A percentile compares a stretch with the other conserved stretches of the same genome.
Evolutionary conservation across 1,284 basidiomycete genomes (phyloP).

Genomic region (Rhodotorula sp.): DNA sequence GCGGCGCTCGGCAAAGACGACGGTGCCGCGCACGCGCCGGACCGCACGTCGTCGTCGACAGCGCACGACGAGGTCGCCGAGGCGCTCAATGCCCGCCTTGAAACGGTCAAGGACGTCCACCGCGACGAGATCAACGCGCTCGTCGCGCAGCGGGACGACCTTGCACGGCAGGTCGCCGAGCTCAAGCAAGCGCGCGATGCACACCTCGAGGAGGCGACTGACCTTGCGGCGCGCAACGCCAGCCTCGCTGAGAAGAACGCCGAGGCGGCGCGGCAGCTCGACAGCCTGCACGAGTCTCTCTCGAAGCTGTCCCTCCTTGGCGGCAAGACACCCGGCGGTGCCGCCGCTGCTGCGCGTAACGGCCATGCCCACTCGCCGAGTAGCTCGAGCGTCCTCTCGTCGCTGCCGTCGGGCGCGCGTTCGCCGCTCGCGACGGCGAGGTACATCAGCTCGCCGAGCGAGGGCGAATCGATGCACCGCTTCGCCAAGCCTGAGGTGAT

Average conservation of each 20-base stretch:
- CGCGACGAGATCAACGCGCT: slow-evolving; percentile 81
- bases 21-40: neutral
- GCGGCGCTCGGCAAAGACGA: slow-evolving; percentile 51
- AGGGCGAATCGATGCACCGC: slow-evolving; percentile 20
- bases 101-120: slow-evolving; percentile 84
- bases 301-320: slow-evolving; percentile 21
- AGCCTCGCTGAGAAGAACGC: slow-evolving; percentile 82
- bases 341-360: slow-evolving; percentile 23
- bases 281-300: slow-evolving; percentile 55
- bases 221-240: slow-evolving; percentile 87
- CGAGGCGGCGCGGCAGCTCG: slow-evolving; percentile 74
- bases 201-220: slow-evolving; percentile 86
- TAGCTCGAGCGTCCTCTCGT: slow-evolving; percentile 15
- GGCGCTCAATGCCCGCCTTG: slow-evolving; percentile 75
- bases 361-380: slow-evolving; percentile 43
- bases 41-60: slow-evolving; percentile 18
- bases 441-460: slow-evolving; percentile 22
- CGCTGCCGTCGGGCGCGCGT: slow-evolving; percentile 16
- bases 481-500: slow-evolving; percentile 50
- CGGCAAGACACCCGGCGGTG: slow-evolving; percentile 27
- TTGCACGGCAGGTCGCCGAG: slow-evolving; percentile 81
- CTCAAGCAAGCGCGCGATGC: slow-evolving; percentile 82
- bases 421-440: slow-evolving; percentile 22
- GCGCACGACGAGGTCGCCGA: slow-evolving; percentile 31
- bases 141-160: slow-evolving; percentile 73